Evolutionary conservation across 345 rosid genomes (phyloP).

Genomic region (Rhizophora mangle): DNA sequence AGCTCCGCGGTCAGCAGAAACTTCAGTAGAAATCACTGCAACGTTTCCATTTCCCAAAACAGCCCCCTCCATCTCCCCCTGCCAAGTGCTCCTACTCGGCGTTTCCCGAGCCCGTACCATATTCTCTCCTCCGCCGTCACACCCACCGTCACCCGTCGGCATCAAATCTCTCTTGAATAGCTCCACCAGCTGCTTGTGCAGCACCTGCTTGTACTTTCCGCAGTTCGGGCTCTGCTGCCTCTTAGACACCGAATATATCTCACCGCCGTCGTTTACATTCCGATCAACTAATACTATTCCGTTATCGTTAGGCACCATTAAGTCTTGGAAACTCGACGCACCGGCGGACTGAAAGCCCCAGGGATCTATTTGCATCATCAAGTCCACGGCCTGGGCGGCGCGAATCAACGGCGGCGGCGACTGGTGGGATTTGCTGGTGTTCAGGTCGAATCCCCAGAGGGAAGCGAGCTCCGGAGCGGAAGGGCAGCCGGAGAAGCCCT

Average conservation of each 20-base stretch:
- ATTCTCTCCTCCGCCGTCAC: conserved; percentile 28
- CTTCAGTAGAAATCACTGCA: neutral
- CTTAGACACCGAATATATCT: conserved; percentile 20
- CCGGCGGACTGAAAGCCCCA: conserved; percentile 38
- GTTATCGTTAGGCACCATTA: conserved; percentile 52
- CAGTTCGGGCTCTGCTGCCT: conserved; percentile 31
- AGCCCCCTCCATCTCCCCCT: conserved; percentile 19
- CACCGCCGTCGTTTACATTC: conserved; percentile 11
- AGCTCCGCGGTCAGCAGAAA: neutral
- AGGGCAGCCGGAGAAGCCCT: conserved; percentile 73
- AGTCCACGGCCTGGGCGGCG: conserved; percentile 11
- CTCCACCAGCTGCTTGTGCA: conserved; percentile 62
- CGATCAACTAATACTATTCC: neutral
- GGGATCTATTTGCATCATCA: conserved; percentile 39
- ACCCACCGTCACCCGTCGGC: conserved; percentile 12
- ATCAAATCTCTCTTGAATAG: conserved; percentile 41
- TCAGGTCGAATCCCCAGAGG: conserved; percentile 55
- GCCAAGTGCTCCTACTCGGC: conserved; percentile 27
- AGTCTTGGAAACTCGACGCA: conserved; percentile 40
- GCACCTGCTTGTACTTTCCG: conserved; percentile 55
- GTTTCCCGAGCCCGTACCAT: conserved; percentile 38
- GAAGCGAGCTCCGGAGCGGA: conserved; percentile 57
- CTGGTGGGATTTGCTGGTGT: conserved; percentile 26
- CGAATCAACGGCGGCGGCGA: no score
- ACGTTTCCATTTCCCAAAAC: conserved; percentile 19